These are phyloP conservation scores for Zygoascus hellenicus DNA, from an alignment of 1,139 yeast genomes.

Conservation along the genomic window DNA sequence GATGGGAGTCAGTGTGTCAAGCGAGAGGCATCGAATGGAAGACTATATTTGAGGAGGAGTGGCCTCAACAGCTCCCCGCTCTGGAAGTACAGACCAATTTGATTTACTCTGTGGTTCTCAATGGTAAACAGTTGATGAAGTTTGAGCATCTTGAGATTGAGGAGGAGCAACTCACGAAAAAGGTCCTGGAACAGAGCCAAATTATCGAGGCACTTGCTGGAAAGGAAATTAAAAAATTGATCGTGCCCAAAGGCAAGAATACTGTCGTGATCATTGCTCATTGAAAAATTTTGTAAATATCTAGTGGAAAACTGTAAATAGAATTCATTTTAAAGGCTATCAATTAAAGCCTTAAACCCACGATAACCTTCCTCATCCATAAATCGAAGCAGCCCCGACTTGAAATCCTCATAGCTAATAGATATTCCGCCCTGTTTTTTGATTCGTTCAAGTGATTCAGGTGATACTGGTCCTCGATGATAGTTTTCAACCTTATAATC, in stretches of 20 bases:
- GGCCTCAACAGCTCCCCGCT: conserved; percentile 24
- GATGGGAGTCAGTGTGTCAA: conserved; percentile 53
- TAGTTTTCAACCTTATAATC: conserved; percentile 30
- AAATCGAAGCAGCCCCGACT: conserved; percentile 16
- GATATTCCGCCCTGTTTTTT: conserved; percentile 16
- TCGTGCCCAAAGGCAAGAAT: conserved; percentile 22
- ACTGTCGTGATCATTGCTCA: conserved; percentile 20
- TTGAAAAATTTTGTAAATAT: neutral
- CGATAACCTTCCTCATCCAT: conserved; percentile 17
- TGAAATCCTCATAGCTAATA: conserved; percentile 18
- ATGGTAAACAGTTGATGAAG: conserved; percentile 56
- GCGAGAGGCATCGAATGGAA: conserved; percentile 37
- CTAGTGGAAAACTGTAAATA: conserved; percentile 1
- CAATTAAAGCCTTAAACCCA: conserved; percentile 10
- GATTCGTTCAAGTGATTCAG: conserved; percentile 11
- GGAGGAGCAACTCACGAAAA: conserved; percentile 29
- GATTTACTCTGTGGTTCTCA: conserved; percentile 43
- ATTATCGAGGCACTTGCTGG: conserved; percentile 18
- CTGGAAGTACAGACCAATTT: conserved; percentile 1
- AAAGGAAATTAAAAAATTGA: conserved; percentile 19
- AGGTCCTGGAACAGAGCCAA: conserved; percentile 17
- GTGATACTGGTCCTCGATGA: conserved; percentile 42
- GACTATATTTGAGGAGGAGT: conserved; percentile 44
- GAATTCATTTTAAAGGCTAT: neutral
- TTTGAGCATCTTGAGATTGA: conserved; percentile 37